Evolutionary conservation across 2,329 filamentous ascomycete genomes (phyloP), one percentile per base, ranked within the genome.

Genomic region (Cladophialophora bantiana): DNA sequence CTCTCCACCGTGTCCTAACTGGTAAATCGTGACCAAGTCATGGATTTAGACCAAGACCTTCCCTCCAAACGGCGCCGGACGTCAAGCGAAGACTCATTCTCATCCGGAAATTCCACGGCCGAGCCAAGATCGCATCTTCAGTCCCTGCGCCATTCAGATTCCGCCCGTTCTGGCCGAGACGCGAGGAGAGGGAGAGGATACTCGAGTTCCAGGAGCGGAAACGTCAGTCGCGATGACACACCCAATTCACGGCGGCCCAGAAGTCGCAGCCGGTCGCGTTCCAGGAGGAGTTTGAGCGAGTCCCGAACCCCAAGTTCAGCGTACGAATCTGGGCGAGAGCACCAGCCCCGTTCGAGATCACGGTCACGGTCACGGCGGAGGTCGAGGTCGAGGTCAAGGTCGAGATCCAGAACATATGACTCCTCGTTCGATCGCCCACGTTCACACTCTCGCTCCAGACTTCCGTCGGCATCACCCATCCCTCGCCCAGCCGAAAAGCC

Each of bases 371-470:
- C 45, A 26, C 18, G 18, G 4, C 18, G 45, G 70, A 66, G 73
- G 64, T 68, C 74, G 69, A 57, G 70, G 73, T 54, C 75, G 72
- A 64, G 67, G 64, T 57, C 35, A 34, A 56, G 42, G 15, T 50
- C 65, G 13, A 86, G 74, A 83, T 88, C 85, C 84, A 87, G 76
- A 36, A 60, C 68, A 31, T 66, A 58, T 13, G 87, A 83, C 13
- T 68, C 68, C n/a, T 77, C 67, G 20, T 55, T 40, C 35, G 50
- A 58, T 48, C 52, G 75, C 78, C 59, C 59, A 70, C 67, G 59
- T 20, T 74, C 73, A 13, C 58, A 59, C 5, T 77, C 74, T 9
- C 70, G 3, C 64, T 63, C 6, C 68, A 73, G 35, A 13, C 45
- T 7, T 12, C 55, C 26, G 10, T 55, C 62, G 7, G 48, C 45